Conservation (phyloP, 2,329 filamentous ascomycete species). For the Aureobasidium sp. region DNA sequence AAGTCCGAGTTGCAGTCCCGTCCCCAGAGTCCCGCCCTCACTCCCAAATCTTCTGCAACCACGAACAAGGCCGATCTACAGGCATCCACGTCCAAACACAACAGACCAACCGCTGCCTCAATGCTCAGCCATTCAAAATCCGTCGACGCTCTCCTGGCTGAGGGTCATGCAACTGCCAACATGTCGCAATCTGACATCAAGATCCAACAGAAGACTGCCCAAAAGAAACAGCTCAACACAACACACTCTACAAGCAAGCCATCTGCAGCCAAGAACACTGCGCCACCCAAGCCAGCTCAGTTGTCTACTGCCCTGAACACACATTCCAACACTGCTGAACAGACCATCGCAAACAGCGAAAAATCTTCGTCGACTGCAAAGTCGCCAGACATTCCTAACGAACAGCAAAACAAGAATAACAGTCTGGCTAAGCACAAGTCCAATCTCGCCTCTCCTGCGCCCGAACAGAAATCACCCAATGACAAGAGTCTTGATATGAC, state of each 20-base stretch:
- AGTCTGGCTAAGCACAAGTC: not conserved
- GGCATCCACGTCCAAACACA: not conserved
- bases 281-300: not conserved
- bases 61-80: not conserved
- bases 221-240: not conserved
- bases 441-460: not conserved
- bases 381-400: slow-evolving; percentile 4
- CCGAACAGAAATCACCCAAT: not conserved
- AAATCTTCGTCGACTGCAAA: not conserved
- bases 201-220: slow-evolving; percentile 9
- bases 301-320: not conserved
- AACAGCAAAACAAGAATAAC: not conserved
- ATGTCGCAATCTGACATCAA: slow-evolving; percentile 16
- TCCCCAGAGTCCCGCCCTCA: not conserved
- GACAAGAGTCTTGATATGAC: not conserved
- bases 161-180: slow-evolving; percentile 21
- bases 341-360: not conserved
- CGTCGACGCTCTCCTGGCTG: slow-evolving; percentile 20
- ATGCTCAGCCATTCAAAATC: not conserved
- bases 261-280: not conserved
- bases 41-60: not conserved
- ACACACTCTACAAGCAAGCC: not conserved
- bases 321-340: not conserved
- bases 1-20: not conserved
- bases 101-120: slow-evolving; percentile 3